Evolutionary conservation across 2,329 filamentous ascomycete genomes (phyloP).

Genomic region (Aspergillus fischeri): DNA sequence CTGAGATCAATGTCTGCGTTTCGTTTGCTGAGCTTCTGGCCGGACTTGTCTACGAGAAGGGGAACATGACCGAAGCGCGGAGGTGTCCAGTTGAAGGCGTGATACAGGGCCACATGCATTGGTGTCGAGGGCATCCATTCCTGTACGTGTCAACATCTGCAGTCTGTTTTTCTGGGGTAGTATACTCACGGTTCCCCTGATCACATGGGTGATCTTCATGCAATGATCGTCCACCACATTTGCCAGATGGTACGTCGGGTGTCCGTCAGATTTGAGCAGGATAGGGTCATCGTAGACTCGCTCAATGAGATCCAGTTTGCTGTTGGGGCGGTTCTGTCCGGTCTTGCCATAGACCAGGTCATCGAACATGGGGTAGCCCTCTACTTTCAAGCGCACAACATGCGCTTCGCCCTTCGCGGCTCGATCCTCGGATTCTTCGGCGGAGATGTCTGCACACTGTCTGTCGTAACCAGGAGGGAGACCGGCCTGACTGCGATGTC

Average conservation of each 20-base stretch:
- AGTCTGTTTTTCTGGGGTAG: not conserved
- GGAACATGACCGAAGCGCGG: slow-evolving; percentile 79
- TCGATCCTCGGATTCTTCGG: slow-evolving; percentile 65
- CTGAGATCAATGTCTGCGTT: slow-evolving; percentile 63
- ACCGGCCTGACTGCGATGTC: slow-evolving; percentile 57
- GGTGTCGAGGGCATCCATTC: slow-evolving; percentile 97
- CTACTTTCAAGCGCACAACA: slow-evolving; percentile 71
- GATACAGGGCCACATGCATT: slow-evolving; percentile 68
- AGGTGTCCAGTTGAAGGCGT: slow-evolving; percentile 69
- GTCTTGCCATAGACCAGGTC: slow-evolving; percentile 75
- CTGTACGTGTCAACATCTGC: slow-evolving; percentile 32
- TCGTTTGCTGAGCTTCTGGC: slow-evolving; percentile 82
- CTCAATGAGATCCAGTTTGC: slow-evolving; percentile 43
- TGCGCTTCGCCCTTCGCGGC: slow-evolving; percentile 66
- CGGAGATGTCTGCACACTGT: slow-evolving; percentile 65
- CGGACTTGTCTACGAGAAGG: slow-evolving; percentile 64
- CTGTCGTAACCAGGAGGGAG: slow-evolving; percentile 63
- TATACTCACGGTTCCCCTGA: slow-evolving; percentile 68
- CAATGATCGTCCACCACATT: slow-evolving; percentile 95
- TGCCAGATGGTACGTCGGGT: slow-evolving; percentile 93
- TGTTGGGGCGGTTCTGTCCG: slow-evolving; percentile 48
- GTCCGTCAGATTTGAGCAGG: slow-evolving; percentile 83
- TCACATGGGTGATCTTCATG: slow-evolving; percentile 94
- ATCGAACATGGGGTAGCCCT: slow-evolving; percentile 61
- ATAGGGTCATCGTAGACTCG: slow-evolving; percentile 75